Conservation (phyloP, 2,329 filamentous ascomycete genomes). For the Fusarium sulawesiense region DNA sequence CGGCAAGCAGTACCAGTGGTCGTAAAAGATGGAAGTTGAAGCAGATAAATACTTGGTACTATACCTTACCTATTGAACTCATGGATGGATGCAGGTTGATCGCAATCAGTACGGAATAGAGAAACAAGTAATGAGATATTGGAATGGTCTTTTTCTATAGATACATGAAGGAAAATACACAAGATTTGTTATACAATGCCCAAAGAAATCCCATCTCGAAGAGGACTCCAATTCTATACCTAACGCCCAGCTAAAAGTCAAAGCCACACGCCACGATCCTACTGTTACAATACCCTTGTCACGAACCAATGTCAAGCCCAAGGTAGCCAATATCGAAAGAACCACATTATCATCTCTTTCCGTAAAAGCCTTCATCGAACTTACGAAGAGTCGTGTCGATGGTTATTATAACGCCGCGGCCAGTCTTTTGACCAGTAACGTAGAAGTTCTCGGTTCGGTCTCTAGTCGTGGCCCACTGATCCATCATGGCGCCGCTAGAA, state of each 20-base stretch:
- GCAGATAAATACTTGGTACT: neutral
- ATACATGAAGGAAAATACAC: neutral
- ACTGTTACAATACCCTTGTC: neutral
- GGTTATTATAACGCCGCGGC: conserved; percentile 12
- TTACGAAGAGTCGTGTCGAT: conserved; percentile 17
- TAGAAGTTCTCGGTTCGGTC: conserved; percentile 30
- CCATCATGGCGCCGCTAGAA: conserved; percentile 14
- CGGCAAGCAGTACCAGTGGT: neutral
- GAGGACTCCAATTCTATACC: conserved; percentile 19
- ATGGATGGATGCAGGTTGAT: neutral
- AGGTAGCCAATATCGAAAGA: neutral
- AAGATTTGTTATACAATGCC: conserved; percentile 24
- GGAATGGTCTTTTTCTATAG: neutral
- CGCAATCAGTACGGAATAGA: neutral
- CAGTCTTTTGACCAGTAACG: conserved; percentile 24
- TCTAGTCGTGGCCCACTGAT: conserved; percentile 17
- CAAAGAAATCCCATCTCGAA: neutral
- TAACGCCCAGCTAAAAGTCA: conserved; percentile 30
- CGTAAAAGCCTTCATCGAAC: conserved; percentile 22
- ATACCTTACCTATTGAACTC: neutral
- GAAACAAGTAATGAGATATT: neutral
- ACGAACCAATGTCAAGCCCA: neutral
- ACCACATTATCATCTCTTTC: neutral
- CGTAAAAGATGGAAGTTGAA: neutral
- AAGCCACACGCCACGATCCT: conserved; percentile 18